These are phyloP conservation scores for Gynandropsis gynandra DNA, from an alignment of 345 rosid genomes.

Conservation along the genomic window DNA sequence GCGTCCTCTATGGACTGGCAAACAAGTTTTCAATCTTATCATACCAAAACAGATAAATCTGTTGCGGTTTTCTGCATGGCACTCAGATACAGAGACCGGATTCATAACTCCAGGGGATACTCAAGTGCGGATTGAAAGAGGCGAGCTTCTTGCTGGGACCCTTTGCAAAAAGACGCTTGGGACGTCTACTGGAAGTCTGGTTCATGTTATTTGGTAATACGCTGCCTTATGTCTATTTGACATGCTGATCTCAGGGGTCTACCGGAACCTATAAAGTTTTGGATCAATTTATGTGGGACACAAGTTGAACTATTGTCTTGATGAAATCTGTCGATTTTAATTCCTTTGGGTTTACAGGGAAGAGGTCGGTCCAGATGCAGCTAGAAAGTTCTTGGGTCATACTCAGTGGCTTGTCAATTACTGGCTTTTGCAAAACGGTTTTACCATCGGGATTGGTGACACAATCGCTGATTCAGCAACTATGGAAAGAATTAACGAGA, in stretches of 20 bases:
- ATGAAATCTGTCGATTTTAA: conserved; percentile 3
- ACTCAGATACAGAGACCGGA: conserved; percentile 68
- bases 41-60: conserved; percentile 98
- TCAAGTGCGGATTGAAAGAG: conserved; percentile 84
- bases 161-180: conserved; percentile 98
- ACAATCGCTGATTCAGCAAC: conserved; percentile 96
- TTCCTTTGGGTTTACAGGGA: conserved; percentile 46
- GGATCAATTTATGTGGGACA: too few relatives aligned
- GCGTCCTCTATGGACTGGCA: conserved; percentile 98
- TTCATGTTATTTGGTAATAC: conserved; percentile 87
- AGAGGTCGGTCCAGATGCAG: conserved; percentile 99
- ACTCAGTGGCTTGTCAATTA: conserved; percentile 99
- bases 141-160: conserved; percentile 85
- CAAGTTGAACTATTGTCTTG: not conserved
- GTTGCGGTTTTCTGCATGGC: conserved; percentile 86
- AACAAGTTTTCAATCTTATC: conserved; percentile 93
- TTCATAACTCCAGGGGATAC: conserved; percentile 88
- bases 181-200: conserved; percentile 83
- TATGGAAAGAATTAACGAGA: conserved; percentile 87
- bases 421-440: conserved; percentile 93
- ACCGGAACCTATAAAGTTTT: too few relatives aligned
- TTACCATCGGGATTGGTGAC: conserved; percentile 97
- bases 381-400: conserved; percentile 95
- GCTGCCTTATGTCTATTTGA: not conserved
- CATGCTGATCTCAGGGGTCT: not conserved